Evolutionary conservation across 306 rosid genomes (phyloP).

Genomic region (Parietaria judaica): DNA sequence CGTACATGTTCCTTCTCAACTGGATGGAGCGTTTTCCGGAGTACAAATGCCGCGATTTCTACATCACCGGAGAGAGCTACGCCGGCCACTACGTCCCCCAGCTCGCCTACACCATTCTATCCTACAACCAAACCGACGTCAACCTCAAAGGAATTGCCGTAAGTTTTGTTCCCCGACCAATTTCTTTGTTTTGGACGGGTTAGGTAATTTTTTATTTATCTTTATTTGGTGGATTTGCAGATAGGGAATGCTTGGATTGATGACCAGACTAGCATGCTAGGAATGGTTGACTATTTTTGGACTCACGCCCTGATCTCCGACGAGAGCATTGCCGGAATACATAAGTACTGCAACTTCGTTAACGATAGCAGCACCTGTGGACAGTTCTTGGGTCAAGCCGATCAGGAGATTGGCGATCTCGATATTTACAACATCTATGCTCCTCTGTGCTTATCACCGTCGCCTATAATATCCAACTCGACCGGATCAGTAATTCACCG

Average conservation of each 20-base stretch:
- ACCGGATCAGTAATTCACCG: conserved; percentile 28
- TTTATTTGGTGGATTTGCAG: conserved; percentile 20
- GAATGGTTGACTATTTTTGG: conserved; percentile 45
- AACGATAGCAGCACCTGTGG: conserved; percentile 21
- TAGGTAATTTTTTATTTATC: neutral
- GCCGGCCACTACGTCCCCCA: conserved; percentile 67
- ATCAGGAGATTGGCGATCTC: conserved; percentile 21
- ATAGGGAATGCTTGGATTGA: conserved; percentile 64
- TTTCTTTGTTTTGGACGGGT: too few relatives aligned
- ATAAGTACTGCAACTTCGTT: conserved; percentile 31
- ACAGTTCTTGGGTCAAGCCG: conserved; percentile 1
- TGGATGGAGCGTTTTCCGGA: conserved; percentile 59
- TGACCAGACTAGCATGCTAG: conserved; percentile 24
- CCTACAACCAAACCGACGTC: conserved; percentile 30
- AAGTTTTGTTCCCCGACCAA: conserved; percentile 17
- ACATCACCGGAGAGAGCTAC: conserved; percentile 58
- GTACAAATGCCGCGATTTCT: conserved; percentile 44
- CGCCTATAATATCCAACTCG: conserved; percentile 14
- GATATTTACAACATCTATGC: conserved; percentile 42
- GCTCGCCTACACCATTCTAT: conserved; percentile 39
- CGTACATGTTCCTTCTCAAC: conserved; percentile 46
- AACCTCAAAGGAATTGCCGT: conserved; percentile 58
- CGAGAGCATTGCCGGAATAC: conserved; percentile 36
- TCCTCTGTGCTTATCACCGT: conserved; percentile 24
- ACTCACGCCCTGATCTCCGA: conserved; percentile 46